Evolutionary conservation across 192 early-diverging fungal genomes (phyloP).

Genomic region (Coemansia sp.): DNA sequence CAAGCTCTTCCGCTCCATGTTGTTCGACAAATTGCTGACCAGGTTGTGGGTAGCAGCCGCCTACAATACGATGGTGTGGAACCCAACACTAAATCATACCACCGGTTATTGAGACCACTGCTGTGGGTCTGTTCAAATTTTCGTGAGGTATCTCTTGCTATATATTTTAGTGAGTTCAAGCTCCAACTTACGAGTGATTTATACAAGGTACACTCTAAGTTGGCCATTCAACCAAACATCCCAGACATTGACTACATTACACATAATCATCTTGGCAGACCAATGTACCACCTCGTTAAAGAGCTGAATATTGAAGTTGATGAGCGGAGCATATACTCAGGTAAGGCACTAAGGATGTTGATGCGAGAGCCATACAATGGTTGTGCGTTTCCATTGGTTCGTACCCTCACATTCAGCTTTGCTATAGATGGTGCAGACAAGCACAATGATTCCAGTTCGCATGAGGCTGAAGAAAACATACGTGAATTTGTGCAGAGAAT

Average conservation of each 20-base stretch:
- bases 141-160: neutral
- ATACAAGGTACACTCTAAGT: no score
- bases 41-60: neutral
- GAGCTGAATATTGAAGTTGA: neutral
- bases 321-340: neutral
- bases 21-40: neutral
- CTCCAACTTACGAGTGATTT: no score
- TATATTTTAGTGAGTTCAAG: neutral
- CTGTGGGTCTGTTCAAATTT: neutral
- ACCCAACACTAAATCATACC: neutral
- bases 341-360: neutral
- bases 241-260: neutral
- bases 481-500: neutral
- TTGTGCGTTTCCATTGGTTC: neutral
- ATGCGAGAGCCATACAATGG: neutral
- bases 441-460: no score
- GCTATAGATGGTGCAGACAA: neutral
- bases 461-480: neutral
- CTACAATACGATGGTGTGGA: neutral
- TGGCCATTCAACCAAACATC: no score
- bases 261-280: neutral
- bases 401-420: neutral
- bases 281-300: neutral
- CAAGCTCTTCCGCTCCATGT: neutral
- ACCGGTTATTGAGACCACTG: neutral